Base-by-base conservation (phyloP, 257 asterid species). In the Nemophila menziesii region DNA sequence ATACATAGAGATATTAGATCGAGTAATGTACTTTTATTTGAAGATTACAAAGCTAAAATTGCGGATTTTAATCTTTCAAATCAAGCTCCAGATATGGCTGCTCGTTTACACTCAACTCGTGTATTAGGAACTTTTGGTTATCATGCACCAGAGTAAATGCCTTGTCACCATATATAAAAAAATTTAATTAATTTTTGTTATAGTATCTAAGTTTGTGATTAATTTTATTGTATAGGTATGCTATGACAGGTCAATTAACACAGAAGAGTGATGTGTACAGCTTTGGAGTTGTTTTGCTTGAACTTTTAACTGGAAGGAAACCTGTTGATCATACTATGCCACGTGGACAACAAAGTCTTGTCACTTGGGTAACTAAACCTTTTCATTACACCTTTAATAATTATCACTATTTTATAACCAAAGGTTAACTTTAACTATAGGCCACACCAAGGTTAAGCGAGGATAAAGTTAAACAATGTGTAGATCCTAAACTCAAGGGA, bases 11-110 rank as follows among this genome's bases (percentile, higher is more conserved):
- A 86, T 77, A 86, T 86, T 56, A 63, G 97, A 77, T 86, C 97
- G 55, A 86, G 97, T 80, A 86, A 86, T 62, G 85, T 86, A 50
- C 97, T 86, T 64, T 77, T 86, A 11, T 82, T 82, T 53, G 97
- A 82, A 71, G 94, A 86, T 65, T 82, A 70, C 55, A 82, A 75
- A 71, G 93, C 95, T 46, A 86, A 75, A 69, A 65, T 86, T 54
- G 95, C 97, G 29, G 97, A 86, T 54, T 86, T 86, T 58, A 86
- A 86, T 70, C 81, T 82, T 64, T 86, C 97, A 50, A 86, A 86
- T 61, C 97, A 86, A 74, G 87, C 97, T 40, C 97, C 97, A 47
- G 97, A 86, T 67, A 86, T 82, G 94, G 97, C 97, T 63, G 97
- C 97, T 34, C 93, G 97, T 20, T 94, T 86, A 70, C 97, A 86